phyloP scores from a whole-genome alignment of 2,329 filamentous ascomycete genomes.

The Fusarium sp. region DNA sequence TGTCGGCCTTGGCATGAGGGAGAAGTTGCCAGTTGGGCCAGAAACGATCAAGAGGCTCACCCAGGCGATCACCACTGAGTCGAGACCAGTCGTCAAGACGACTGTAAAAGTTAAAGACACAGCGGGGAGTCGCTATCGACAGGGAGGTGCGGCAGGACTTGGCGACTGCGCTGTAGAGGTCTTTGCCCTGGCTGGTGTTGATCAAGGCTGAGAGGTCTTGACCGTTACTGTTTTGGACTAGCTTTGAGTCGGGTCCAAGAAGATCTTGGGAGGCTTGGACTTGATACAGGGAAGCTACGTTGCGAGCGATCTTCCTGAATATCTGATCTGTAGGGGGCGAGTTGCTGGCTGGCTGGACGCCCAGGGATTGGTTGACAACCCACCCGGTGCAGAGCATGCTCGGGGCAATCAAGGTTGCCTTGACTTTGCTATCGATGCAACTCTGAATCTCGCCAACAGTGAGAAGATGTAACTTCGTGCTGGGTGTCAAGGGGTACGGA shows the following conservation, averaged over 20 bases:
- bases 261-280: not conserved
- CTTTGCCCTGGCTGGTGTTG: not conserved
- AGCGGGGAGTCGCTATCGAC: not conserved
- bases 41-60: not conserved
- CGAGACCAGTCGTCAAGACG: constrained; percentile 5
- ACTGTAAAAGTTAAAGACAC: not conserved
- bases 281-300: not conserved
- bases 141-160: not conserved
- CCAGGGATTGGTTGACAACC: not conserved
- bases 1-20: not conserved
- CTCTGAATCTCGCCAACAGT: not conserved
- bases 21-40: not conserved
- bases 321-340: not conserved
- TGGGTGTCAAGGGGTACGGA: not conserved
- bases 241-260: not conserved
- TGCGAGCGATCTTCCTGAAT: not conserved
- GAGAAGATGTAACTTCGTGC: not conserved
- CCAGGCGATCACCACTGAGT: not conserved
- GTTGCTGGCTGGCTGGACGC: not conserved
- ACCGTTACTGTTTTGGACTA: not conserved
- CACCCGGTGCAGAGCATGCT: constrained; percentile 8
- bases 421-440: not conserved
- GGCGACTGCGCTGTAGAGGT: not conserved
- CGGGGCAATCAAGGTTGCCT: not conserved
- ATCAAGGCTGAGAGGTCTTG: not conserved